Evolutionary conservation across 495 filamentous ascomycete species (phyloP).

Genomic region (Copromyces sp.): DNA sequence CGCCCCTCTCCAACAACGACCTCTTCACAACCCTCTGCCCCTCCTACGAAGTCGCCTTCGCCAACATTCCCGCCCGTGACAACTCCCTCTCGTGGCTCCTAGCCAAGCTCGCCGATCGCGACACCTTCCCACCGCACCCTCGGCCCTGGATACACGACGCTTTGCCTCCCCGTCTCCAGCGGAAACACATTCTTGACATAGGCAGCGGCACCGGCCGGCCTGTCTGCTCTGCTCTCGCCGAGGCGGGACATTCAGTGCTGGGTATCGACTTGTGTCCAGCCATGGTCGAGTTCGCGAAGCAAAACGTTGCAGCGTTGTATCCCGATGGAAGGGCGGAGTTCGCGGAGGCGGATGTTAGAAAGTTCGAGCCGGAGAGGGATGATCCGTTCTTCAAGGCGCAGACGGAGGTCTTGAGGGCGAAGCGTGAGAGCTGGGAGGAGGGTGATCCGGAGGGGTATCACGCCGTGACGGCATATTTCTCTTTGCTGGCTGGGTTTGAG

Average conservation of each 20-base stretch:
- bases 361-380: conserved; percentile 10
- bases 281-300: conserved; percentile 24
- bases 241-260: conserved; percentile 21
- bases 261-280: conserved; percentile 27
- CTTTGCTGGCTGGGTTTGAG: conserved; percentile 7
- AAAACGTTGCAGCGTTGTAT: conserved; percentile 14
- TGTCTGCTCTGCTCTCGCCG: conserved; percentile 21
- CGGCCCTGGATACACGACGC: not conserved
- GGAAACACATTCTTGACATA: conserved; percentile 22
- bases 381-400: not conserved
- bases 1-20: conserved; percentile 5
- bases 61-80: not conserved
- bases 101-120: not conserved
- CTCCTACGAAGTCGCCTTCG: conserved; percentile 13
- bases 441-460: not conserved
- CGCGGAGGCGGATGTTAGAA: conserved; percentile 19
- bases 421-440: not conserved
- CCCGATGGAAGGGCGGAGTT: conserved; percentile 12
- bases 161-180: not conserved
- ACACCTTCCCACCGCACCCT: not conserved
- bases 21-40: conserved; percentile 11
- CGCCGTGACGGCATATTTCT: conserved; percentile 12
- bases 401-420: fast-evolving
- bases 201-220: conserved; percentile 33
- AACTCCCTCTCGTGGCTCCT: conserved; percentile 10